Evolutionary conservation across 2,329 filamentous ascomycete species (phyloP).

Genomic region (Fusarium hostae): DNA sequence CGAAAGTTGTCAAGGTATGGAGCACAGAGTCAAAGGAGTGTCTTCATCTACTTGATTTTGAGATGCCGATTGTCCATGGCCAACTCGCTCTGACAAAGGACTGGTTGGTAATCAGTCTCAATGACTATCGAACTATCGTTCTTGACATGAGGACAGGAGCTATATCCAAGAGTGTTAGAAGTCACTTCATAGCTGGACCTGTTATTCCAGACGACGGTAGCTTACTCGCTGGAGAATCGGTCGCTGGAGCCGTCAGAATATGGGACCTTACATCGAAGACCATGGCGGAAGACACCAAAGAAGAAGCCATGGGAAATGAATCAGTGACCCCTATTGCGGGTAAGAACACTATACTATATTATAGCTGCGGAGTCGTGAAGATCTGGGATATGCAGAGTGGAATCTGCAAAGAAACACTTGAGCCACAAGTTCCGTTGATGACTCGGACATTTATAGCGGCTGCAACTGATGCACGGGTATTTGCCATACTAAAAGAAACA

Average conservation of each 20-base stretch:
- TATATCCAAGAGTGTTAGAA: background rate
- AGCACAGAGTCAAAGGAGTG: background rate
- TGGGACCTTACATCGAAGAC: background rate
- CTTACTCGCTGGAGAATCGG: background rate
- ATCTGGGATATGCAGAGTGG: background rate
- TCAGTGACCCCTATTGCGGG: background rate
- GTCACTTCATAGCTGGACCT: background rate
- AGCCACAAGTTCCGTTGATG: background rate
- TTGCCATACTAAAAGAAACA: background rate
- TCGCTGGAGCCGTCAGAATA: background rate
- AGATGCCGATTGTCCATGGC: background rate
- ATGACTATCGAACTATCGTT: background rate
- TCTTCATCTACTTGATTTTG: background rate
- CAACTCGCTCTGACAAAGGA: background rate
- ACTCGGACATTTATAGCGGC: background rate
- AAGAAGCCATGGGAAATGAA: background rate
- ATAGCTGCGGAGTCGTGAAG: accelerated
- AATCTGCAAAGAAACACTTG: background rate
- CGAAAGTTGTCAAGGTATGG: background rate
- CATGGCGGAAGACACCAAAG: accelerated
- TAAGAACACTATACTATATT: background rate
- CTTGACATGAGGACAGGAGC: background rate
- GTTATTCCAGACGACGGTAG: background rate
- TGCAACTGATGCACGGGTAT: background rate
- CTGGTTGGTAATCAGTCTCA: background rate